Evolutionary conservation across 169 alveolate species (phyloP), one percentile per base, ranked within the genome.

Genomic region (Neospora caninum): DNA sequence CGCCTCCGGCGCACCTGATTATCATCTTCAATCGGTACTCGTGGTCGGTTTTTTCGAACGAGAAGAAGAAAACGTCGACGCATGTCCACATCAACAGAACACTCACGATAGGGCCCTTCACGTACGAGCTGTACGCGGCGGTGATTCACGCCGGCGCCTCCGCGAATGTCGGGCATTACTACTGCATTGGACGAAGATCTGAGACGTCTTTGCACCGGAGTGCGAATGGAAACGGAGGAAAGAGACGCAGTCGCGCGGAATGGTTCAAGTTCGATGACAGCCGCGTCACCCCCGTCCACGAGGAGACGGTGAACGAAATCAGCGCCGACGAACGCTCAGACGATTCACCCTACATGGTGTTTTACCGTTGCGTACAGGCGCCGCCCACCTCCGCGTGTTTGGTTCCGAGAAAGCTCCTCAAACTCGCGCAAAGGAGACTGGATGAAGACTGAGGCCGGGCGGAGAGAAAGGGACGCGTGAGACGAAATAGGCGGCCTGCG

Each of bases 1-100:
- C 98, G 16, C 98, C 98, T 41, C 98, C 98, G 0, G 94, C 97
- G 43, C 98, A 97, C 93, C 95, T 97, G 69, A 95, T 97, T n/a
- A 80, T 97, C 45, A 93, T 96, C 13, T 87, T 97, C 18, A 97
- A 96, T 80, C 95, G 98, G 88, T 96, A 95, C 18, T 34, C 70
- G 38, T 96, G 97, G 97, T 27, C n/a, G 34, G 16, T 10, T 9
- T 42, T 31, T 22, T 9, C 39, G 13, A 93, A 88, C 43, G 93
- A 82, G 49, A 94, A 93, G 80, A 87, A 96, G 78, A 97, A 97
- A 87, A 86, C 89, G 0, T 86, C 95, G 45, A 93, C 96, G 41
- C 97, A 95, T 64, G 97, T 97, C 38, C 73, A 93, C 34, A 84
- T 96, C 10, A 94, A 97, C 92, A 73, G 89, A 41, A 58, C 73